Percentiles rank a stretch among this genome's conserved stretches.
phyloP scores from a whole-genome alignment of 345 rosid genomes.

The Noccaea bulbosa region DNA sequence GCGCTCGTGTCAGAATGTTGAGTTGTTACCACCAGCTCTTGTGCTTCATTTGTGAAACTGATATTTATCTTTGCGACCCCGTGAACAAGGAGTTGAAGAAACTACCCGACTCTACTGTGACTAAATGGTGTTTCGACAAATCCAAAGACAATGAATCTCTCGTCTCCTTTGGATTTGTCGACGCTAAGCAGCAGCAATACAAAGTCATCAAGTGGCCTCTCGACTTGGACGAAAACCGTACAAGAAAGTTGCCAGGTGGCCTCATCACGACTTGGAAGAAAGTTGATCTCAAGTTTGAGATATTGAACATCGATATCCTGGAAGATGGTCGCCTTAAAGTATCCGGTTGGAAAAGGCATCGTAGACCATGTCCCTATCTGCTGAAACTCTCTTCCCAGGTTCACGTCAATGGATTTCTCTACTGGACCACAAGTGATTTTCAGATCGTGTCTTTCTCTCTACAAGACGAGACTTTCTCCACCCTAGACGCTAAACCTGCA shows the following conservation, averaged over 20 bases:
- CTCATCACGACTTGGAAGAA: slow-evolving; percentile 6
- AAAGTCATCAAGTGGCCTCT: slow-evolving; percentile 9
- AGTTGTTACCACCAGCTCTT: not conserved
- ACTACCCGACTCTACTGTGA: not conserved
- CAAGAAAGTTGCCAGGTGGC: not conserved
- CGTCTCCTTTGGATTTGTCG: slow-evolving; percentile 22
- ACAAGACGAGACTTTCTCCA: slow-evolving; percentile 17
- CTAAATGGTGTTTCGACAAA: not conserved
- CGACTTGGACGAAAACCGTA: not conserved
- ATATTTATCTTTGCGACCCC: slow-evolving; percentile 3
- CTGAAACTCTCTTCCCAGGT: slow-evolving; percentile 16
- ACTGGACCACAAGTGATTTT: slow-evolving; percentile 10
- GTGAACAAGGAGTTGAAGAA: not conserved
- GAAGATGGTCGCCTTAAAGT: slow-evolving; percentile 9
- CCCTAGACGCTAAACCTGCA: not conserved
- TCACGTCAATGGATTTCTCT: not conserved
- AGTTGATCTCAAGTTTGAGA: not conserved
- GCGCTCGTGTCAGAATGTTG: not conserved
- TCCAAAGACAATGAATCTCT: not conserved
- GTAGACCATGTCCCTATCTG: slow-evolving; percentile 12
- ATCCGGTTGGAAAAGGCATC: not conserved
- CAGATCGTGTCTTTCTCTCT: slow-evolving; percentile 1
- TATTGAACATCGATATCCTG: not conserved
- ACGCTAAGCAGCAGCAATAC: not conserved
- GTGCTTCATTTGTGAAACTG: not conserved